Percentiles rank a stretch among this genome's conserved stretches.
phyloP scores from a whole-genome alignment of 2,329 filamentous ascomycete genomes.

The Fusarium zealandicum region DNA sequence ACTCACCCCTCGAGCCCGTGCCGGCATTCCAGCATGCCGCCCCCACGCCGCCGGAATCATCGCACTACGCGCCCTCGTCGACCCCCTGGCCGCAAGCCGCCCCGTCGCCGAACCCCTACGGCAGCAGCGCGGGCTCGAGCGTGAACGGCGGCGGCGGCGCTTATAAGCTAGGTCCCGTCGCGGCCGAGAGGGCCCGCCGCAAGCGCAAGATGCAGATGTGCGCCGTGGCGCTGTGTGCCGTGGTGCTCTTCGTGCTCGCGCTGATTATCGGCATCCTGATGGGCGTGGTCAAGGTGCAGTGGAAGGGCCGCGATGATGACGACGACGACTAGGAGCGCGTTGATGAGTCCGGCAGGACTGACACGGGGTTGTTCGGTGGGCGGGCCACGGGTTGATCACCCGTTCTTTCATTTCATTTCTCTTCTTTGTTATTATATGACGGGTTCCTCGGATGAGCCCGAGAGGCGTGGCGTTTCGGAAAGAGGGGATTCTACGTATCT shows the following conservation, averaged over 20 bases:
- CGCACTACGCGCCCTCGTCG: constrained; percentile 27
- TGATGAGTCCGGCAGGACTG: background rate
- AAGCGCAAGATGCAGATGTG: constrained; percentile 36
- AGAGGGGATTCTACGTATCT: background rate
- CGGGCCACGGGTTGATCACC: background rate
- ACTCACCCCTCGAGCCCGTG: constrained; percentile 32
- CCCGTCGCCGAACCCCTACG: constrained; percentile 28
- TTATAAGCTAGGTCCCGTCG: constrained; percentile 37
- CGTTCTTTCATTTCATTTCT: background rate
- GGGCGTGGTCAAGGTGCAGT: constrained; percentile 38
- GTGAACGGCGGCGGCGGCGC: constrained; percentile 16
- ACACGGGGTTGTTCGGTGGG: background rate
- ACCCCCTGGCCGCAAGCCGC: constrained; percentile 26
- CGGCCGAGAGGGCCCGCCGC: constrained; percentile 32
- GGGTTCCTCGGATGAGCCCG: background rate
- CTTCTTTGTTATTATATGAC: background rate
- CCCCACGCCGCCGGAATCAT: constrained; percentile 6
- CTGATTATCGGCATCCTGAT: constrained; percentile 40
- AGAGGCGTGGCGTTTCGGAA: constrained; percentile 21
- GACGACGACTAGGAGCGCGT: constrained; percentile 7
- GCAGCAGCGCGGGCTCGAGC: constrained; percentile 27
- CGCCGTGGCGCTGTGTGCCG: constrained; percentile 26
- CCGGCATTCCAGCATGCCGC: background rate
- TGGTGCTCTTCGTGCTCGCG: constrained; percentile 38
- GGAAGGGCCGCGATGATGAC: constrained; percentile 14